Base-by-base conservation (phyloP, 441 rosid species). In the Erodium texanum region DNA sequence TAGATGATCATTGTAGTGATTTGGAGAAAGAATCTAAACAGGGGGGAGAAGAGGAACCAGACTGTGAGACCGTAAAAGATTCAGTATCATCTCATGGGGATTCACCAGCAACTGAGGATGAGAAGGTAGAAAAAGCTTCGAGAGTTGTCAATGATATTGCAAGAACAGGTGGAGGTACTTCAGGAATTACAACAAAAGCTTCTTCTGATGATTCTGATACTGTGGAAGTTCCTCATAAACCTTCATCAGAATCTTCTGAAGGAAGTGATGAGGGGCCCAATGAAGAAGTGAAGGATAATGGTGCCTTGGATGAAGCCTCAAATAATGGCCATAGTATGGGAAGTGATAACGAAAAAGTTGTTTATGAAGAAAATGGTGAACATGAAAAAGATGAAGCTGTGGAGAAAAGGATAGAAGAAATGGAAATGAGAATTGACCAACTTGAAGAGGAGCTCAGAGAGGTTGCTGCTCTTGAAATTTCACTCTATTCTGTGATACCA, bases 391-490 rank as follows among this genome's bases (percentile, higher is more conserved):
- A 71, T 65, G 69, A 78, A 73, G 73, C 78, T 70, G 75, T 80
- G 76, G 92, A 80, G 64, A 77, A 72, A 75, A 94, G 86, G 83
- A 74, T 89, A 69, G 89, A 83, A 76, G 82, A 82, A 68, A 75
- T 92, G 85, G 94, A 89, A 82, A 75, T 62, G 75, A 89, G 76
- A 79, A 82, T 92, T 67, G 81, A 82, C 70, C 81, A 79, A 88
- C 96, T 92, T 54, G 99, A 94, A 75, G 85, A 89, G 67, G 99
- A 94, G 82, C 72, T 94, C 73, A 74, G 88, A 78, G 99, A 94
- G 87, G 90, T 90, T 79, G 99, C 97, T 79, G 94, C 90, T 18
- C 68, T 85, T 19, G 98, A 94, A 82, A 89, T 88, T 80, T 85
- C 99, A 76, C 85, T 94, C 70, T 94, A 86, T 75, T 87, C 97